Evolutionary conservation across 345 rosid species (phyloP).

Genomic region (Salix arbutifolia): DNA sequence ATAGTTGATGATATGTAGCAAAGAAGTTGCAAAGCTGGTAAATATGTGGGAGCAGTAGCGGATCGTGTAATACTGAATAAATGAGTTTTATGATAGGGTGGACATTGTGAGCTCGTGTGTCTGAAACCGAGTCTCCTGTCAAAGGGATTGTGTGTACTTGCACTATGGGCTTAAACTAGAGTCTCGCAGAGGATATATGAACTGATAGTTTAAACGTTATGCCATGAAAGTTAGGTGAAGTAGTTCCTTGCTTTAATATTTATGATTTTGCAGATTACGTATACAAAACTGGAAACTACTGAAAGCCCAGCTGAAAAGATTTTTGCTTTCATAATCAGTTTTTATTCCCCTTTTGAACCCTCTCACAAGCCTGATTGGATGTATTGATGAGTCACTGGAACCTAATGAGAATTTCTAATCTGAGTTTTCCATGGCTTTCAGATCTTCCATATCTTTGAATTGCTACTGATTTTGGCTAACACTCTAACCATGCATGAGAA

Average conservation of each 20-base stretch:
- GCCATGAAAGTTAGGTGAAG: too few species aligned
- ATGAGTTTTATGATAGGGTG: too few species aligned
- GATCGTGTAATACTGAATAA: too few species aligned
- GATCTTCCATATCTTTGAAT: background rate
- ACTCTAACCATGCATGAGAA: background rate
- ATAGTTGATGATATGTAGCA: background rate
- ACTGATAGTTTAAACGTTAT: too few species aligned
- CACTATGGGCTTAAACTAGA: too few species aligned
- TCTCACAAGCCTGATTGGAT: too few species aligned
- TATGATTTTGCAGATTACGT: background rate
- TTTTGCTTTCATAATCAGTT: background rate
- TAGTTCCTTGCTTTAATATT: background rate
- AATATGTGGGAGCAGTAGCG: too few species aligned
- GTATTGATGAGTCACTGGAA: background rate
- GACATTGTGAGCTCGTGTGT: background rate
- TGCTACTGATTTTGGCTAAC: background rate
- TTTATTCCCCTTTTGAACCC: background rate
- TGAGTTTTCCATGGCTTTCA: background rate
- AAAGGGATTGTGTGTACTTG: too few species aligned
- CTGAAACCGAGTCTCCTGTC: too few species aligned
- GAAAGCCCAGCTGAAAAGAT: background rate
- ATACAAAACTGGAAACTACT: background rate
- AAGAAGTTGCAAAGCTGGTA: background rate
- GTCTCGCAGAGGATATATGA: too few species aligned
- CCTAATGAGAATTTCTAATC: background rate